Evolutionary conservation across 495 filamentous ascomycete genomes (phyloP), one percentile per base, ranked within the genome.

Genomic region (Polyplosphaeria fusca): DNA sequence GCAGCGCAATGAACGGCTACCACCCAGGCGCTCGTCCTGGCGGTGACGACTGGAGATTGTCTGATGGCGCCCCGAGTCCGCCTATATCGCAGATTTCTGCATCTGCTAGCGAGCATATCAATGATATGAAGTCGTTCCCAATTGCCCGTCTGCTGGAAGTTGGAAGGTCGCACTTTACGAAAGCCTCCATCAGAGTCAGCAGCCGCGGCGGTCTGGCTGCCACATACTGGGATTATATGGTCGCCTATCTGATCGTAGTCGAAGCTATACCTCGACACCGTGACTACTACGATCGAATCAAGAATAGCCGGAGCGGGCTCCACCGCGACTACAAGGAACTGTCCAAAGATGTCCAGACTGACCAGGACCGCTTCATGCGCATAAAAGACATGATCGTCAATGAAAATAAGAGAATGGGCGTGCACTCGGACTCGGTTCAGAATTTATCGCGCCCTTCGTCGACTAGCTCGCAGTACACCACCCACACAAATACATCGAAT

Each of bases 161-260:
- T 28, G 73, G 69, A 2, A 40, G 59, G 25, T 18, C 41, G 12
- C 52, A 63, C 41, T 66, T 57, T 52, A 57, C 32, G 20, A 54
- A 63, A 22, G 66, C 69, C 18, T 61, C 67, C 41, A 48, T 50
- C 43, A 23, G 58, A 13, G 47, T 71, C 25, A 47, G 64, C 19
- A 22, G n/a, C 11, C 47, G 57, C 39, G 71, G 78, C 16, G 65
- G 76, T 52, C 73, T 76, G n/a, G 84, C 88, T 58, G 72, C 68
- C 27, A 84, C 84, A 44, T 88, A 85, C 60, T 75, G 84, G 23
- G 88, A 95, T 42, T 97, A 88, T 70, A 77, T 96, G 46, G 81
- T 84, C 37, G 86, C 91, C 22, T 88, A 78, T 40, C 84, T 88
- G 42, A 84, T 97, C 54, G 77, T 86, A 28, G 76, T 87, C 20